Conservation (phyloP, 805 yeast species). For the Ogataea methylovora region DNA sequence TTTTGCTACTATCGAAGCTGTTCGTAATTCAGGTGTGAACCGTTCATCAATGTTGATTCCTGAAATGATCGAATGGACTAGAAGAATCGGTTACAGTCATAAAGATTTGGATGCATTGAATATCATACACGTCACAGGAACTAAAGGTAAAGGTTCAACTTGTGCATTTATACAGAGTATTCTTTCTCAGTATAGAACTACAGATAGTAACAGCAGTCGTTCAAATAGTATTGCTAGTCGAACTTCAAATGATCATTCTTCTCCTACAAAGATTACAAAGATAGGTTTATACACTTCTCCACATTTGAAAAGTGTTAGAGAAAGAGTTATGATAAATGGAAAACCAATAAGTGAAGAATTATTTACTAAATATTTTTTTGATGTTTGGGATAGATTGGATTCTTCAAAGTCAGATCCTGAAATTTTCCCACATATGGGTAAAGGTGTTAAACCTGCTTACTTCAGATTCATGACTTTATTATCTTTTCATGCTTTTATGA, state of each 20-base stretch:
- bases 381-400: conserved; percentile 77
- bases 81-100: conserved; percentile 61
- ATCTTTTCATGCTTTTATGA: conserved; percentile 84
- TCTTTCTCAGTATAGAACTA: conserved; percentile 48
- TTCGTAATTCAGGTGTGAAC: conserved; percentile 55
- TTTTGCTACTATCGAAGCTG: conserved; percentile 81
- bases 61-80: conserved; percentile 79
- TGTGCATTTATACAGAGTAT: conserved; percentile 91
- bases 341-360: conserved; percentile 71
- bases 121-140: conserved; percentile 89
- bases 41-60: conserved; percentile 65
- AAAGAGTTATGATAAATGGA: conserved; percentile 84
- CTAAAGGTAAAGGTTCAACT: conserved; percentile 97
- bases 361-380: conserved; percentile 86
- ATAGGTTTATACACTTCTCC: conserved; percentile 96
- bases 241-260: conserved; percentile 2
- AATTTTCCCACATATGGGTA: conserved; percentile 66
- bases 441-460: conserved; percentile 79
- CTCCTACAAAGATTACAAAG: conserved; percentile 34
- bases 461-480: conserved; percentile 84
- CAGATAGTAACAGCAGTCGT: background rate
- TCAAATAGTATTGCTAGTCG: background rate
- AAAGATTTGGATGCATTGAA: conserved; percentile 67
- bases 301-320: conserved; percentile 87
- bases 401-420: conserved; percentile 44